These are phyloP conservation scores for Ceratobasidium sp. DNA, from an alignment of 1,284 basidiomycete species.

Conservation along the genomic window DNA sequence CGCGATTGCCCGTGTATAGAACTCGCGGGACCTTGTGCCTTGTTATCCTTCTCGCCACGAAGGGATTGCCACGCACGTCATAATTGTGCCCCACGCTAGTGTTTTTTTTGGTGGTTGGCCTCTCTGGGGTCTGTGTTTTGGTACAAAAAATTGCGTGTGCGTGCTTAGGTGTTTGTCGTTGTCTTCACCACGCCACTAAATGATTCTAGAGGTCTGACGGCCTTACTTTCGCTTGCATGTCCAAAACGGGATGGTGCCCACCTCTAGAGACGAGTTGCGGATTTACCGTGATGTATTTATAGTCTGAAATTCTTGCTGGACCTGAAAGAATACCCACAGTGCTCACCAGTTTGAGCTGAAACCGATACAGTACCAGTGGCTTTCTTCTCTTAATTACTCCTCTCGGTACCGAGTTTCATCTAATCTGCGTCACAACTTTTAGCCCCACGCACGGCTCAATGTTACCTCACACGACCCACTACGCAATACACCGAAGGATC, in stretches of 20 bases:
- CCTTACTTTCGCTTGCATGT: no score
- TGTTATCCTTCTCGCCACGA: background rate
- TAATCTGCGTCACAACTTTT: background rate
- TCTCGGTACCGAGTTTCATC: background rate
- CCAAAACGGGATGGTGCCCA: no score
- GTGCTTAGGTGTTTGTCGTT: background rate
- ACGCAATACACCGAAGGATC: background rate
- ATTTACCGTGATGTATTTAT: background rate
- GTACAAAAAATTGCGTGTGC: no score
- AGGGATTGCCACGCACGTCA: no score
- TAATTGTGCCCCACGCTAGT: background rate
- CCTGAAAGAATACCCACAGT: background rate
- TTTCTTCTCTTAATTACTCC: background rate
- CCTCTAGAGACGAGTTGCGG: no score
- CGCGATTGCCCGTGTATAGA: background rate
- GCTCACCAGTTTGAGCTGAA: no score
- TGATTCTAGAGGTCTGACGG: no score
- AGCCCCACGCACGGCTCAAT: background rate
- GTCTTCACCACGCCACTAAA: background rate
- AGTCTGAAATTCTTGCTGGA: background rate
- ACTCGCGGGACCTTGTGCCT: background rate
- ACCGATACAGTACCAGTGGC: no score
- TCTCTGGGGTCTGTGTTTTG: background rate
- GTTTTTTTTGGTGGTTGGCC: background rate
- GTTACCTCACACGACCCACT: background rate